A percentile compares a stretch with the other conserved stretches of the same genome.
phyloP scores from a whole-genome alignment of 2,329 filamentous ascomycete species.

The Ceratocystiopsis brevicomis region DNA sequence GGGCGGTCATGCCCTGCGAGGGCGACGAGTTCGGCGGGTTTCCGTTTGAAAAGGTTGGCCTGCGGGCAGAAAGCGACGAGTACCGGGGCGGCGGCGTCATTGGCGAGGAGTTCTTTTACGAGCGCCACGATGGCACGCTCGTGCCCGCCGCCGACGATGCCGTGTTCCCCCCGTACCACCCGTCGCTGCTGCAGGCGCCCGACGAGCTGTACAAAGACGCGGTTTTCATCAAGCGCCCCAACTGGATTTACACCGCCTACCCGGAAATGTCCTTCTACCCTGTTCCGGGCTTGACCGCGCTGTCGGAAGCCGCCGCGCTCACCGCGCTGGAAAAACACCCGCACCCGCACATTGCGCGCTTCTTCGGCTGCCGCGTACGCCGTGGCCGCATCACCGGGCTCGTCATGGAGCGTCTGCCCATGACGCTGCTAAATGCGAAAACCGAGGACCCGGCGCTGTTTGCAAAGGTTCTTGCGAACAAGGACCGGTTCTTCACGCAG shows the following conservation, averaged over 20 bases:
- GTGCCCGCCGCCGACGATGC: too few species aligned
- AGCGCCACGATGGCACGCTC: too few species aligned
- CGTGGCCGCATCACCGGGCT: not conserved
- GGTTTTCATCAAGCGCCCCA: not conserved
- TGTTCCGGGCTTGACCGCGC: too few species aligned
- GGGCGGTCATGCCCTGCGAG: too few species aligned
- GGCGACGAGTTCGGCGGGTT: too few species aligned
- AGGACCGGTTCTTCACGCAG: not conserved
- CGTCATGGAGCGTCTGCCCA: not conserved
- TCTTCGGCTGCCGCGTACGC: not conserved
- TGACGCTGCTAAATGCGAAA: not conserved
- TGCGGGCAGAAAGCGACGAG: too few species aligned
- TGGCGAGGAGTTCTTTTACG: too few species aligned
- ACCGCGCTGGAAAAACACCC: not conserved
- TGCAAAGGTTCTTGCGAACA: not conserved
- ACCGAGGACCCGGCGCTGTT: too few species aligned
- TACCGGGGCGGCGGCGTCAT: too few species aligned
- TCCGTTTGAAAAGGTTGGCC: too few species aligned
- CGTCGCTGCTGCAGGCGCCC: not conserved
- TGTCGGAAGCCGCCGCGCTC: not conserved
- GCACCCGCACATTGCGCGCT: slow-evolving; percentile 2
- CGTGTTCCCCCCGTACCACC: too few species aligned
- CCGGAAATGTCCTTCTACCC: too few species aligned
- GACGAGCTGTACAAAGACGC: not conserved
- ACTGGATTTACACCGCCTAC: not conserved